phyloP scores from a whole-genome alignment of 2,329 filamentous ascomycete species.

The Westerdykella sp. region DNA sequence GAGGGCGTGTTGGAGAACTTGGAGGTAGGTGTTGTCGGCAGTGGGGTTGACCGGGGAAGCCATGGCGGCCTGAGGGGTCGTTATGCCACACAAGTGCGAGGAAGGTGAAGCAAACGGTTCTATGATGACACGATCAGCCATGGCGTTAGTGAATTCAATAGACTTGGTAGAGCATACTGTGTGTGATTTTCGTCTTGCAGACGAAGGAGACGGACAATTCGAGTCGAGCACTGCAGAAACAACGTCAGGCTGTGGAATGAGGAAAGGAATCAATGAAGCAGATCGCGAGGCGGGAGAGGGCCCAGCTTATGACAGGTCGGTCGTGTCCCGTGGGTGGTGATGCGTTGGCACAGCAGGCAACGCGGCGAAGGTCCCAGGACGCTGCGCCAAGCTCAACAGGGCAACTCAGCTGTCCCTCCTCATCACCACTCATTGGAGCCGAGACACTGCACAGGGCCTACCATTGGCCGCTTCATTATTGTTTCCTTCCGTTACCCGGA shows the following conservation, averaged over 20 bases:
- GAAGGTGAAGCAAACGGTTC: background rate
- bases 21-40: conserved; percentile 17
- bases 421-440: background rate
- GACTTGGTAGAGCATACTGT: background rate
- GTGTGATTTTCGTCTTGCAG: background rate
- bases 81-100: background rate
- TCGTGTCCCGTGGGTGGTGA: background rate
- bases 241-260: background rate
- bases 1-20: conserved; percentile 30
- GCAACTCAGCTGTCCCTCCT: background rate
- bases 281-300: background rate
- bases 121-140: background rate
- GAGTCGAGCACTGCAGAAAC: background rate
- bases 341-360: background rate
- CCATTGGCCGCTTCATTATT: background rate
- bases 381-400: background rate
- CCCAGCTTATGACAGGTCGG: background rate
- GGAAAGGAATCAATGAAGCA: background rate
- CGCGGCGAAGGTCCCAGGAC: background rate
- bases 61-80: background rate
- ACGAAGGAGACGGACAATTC: background rate
- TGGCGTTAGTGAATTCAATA: background rate
- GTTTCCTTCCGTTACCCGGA: background rate
- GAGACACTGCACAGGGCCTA: background rate
- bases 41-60: conserved; percentile 14